phyloP scores from a whole-genome alignment of 495 filamentous ascomycete species.

The Aspergillus saccharolyticus region DNA sequence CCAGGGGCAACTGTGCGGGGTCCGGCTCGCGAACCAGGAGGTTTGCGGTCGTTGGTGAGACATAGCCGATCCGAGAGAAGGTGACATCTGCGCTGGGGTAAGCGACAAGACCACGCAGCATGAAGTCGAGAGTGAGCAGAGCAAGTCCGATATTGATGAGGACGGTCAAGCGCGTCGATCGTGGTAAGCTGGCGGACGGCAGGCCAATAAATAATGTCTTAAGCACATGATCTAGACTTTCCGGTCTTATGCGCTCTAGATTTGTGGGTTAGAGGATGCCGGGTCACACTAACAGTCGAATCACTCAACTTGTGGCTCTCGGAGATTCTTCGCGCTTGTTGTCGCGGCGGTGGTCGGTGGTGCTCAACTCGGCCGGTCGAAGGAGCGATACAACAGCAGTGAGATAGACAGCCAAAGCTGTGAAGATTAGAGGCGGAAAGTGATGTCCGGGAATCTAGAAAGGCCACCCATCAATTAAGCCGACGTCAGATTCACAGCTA shows the following conservation, averaged over 20 bases:
- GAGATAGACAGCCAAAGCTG: constrained; percentile 67
- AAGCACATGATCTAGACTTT: constrained; percentile 25
- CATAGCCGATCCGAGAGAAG: constrained; percentile 79
- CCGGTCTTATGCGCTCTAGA: constrained; percentile 5
- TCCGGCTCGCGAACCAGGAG: constrained; percentile 82
- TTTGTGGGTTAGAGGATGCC: background rate
- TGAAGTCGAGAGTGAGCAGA: constrained; percentile 63
- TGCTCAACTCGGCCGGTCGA: background rate
- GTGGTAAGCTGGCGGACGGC: constrained; percentile 53
- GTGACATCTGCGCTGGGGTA: constrained; percentile 70
- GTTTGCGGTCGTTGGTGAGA: constrained; percentile 74
- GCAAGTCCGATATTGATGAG: constrained; percentile 64
- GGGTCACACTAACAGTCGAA: background rate
- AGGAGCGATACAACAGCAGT: constrained; percentile 52
- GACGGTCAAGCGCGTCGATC: constrained; percentile 59
- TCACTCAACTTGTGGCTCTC: constrained; percentile 9
- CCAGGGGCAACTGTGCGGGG: constrained; percentile 64
- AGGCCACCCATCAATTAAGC: constrained; percentile 3
- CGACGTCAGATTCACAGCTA: constrained; percentile 15
- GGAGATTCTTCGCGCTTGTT: constrained; percentile 6
- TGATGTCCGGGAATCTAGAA: constrained; percentile 58
- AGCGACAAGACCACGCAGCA: constrained; percentile 61
- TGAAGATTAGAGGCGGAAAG: constrained; percentile 61
- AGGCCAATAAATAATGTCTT: constrained; percentile 70
- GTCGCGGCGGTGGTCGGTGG: constrained; percentile 7